Percentiles rank a stretch among this genome's conserved stretches.
Evolutionary conservation across 2,329 filamentous ascomycete species (phyloP).

Genomic region (Colletotrichum sp.): DNA sequence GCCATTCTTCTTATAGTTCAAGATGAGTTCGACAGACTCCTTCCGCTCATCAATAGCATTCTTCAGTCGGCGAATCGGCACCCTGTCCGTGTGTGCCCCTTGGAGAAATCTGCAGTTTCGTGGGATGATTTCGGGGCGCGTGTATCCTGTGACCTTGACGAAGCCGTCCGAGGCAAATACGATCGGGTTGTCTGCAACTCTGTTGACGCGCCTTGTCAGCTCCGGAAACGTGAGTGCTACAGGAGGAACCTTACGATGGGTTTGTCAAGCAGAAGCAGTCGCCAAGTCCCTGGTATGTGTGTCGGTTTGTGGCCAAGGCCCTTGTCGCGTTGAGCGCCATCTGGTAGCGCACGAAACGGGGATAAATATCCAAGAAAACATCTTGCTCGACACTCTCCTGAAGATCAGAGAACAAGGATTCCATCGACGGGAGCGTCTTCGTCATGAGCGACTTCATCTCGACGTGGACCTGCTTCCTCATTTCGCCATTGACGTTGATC

Average conservation of each 20-base stretch:
- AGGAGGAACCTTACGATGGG: conserved; percentile 28
- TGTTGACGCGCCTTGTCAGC: not conserved
- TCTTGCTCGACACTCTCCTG: conserved; percentile 47
- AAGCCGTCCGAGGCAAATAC: conserved; percentile 55
- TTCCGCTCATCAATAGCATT: conserved; percentile 43
- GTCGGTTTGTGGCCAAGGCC: conserved; percentile 41
- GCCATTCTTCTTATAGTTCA: conserved; percentile 56
- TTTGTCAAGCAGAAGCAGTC: conserved; percentile 64
- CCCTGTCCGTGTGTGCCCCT: conserved; percentile 47
- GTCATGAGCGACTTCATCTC: conserved; percentile 52
- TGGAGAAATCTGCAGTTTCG: conserved; percentile 58
- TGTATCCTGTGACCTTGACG: conserved; percentile 53
- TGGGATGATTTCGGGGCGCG: conserved; percentile 49
- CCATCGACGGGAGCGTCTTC: conserved; percentile 48
- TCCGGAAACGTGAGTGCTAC: accelerated
- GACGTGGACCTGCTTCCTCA: conserved; percentile 44
- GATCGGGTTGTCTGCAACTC: conserved; percentile 52
- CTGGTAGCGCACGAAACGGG: conserved; percentile 57
- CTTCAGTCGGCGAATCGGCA: conserved; percentile 44
- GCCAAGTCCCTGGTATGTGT: conserved; percentile 57
- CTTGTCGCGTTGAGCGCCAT: conserved; percentile 48
- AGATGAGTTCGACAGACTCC: conserved; percentile 52
- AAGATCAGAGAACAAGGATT: conserved; percentile 47
- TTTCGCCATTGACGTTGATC: conserved; percentile 42
- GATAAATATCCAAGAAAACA: conserved; percentile 51